Evolutionary conservation across 2,329 filamentous ascomycete species (phyloP), one percentile per base, ranked within the genome.

Genomic region (Arthrobotrys megalospora): DNA sequence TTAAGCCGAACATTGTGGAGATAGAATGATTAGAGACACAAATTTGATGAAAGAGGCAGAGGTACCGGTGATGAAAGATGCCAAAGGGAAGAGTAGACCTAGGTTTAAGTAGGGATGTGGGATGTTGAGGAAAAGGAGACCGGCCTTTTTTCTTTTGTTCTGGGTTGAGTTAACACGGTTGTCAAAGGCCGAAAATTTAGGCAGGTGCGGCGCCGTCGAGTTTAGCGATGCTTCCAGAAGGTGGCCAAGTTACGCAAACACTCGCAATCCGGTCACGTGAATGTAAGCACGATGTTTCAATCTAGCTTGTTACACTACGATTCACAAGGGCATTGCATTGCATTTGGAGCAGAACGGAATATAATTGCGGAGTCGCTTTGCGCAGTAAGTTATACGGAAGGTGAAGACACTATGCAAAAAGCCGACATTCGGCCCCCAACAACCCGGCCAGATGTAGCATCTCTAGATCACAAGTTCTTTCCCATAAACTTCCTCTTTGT

Each of bases 401-500:
- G 5, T 36, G 11, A 38, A 32, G 16, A 14, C 8, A 21, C 8
- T 4, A 32, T 32, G 58, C 38, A 64, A 34, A 47, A n/a, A 38
- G 43, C 28, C 14, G 32, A 7, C 34, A 66, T 21, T 5, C 24
- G 12, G 50, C 14, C n/a, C 19, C 21, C 24, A 7, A 28, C 34
- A 21, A 41, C 3, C 38, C 50, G 11, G 16, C 28, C 24, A n/a
- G 24, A 19, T 24, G 32, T 2, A 24, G 6, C 32, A 12, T 7
- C 16, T 45, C 36, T 10, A 52, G 36, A 41, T 84, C 87, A 94
- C 86, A 96, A 87, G 81, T 90, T 89, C 90, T 98, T 98, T 85
- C 94, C 94, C 96, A 99, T 98, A 84, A 99, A 99, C 90, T 97
- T 97, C 86, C 96, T 91, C 91, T 98, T 98, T 67, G 93, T 93